A percentile compares a stretch with the other conserved stretches of the same genome.
Evolutionary conservation across 2,329 filamentous ascomycete genomes (phyloP).

Genomic region (Talaromyces atroroseus): DNA sequence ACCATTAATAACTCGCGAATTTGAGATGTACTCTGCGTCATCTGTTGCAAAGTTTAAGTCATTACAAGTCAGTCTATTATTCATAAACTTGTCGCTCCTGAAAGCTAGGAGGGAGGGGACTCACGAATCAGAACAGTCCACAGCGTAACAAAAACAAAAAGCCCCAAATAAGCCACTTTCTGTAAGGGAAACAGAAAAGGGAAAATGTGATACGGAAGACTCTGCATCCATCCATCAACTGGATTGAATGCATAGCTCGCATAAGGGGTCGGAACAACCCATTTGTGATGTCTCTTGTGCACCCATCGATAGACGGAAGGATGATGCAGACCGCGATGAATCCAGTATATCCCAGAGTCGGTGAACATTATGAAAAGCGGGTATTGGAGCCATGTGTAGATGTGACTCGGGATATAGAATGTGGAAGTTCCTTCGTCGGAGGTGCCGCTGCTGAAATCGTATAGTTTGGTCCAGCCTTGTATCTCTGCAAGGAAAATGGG

Average conservation of each 20-base stretch:
- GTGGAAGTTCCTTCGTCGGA: not conserved
- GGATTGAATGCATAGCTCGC: constrained; percentile 83
- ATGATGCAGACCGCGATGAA: constrained; percentile 70
- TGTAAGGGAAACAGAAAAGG: constrained; percentile 78
- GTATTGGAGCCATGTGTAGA: constrained; percentile 70
- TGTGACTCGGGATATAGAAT: constrained; percentile 46
- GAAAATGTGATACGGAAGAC: constrained; percentile 76
- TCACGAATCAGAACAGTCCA: constrained; percentile 75
- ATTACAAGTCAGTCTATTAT: not conserved
- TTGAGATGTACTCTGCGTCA: constrained; percentile 78
- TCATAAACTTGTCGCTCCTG: not conserved
- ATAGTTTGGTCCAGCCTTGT: constrained; percentile 69
- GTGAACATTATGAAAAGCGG: constrained; percentile 73
- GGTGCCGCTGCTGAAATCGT: constrained; percentile 60
- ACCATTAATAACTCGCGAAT: constrained; percentile 77
- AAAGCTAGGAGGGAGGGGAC: not conserved
- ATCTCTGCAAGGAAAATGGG: constrained; percentile 72
- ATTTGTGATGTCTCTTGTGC: constrained; percentile 91
- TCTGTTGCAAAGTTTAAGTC: constrained; percentile 30
- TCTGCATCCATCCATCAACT: constrained; percentile 75
- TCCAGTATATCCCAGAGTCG: constrained; percentile 74
- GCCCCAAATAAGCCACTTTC: constrained; percentile 69
- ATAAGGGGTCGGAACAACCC: constrained; percentile 86
- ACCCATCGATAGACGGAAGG: constrained; percentile 70
- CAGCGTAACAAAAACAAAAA: constrained; percentile 80